A percentile compares a stretch with the other conserved stretches of the same genome.
phyloP scores from a whole-genome alignment of 139 green algal genomes.

The Coelastrella sp. region DNA sequence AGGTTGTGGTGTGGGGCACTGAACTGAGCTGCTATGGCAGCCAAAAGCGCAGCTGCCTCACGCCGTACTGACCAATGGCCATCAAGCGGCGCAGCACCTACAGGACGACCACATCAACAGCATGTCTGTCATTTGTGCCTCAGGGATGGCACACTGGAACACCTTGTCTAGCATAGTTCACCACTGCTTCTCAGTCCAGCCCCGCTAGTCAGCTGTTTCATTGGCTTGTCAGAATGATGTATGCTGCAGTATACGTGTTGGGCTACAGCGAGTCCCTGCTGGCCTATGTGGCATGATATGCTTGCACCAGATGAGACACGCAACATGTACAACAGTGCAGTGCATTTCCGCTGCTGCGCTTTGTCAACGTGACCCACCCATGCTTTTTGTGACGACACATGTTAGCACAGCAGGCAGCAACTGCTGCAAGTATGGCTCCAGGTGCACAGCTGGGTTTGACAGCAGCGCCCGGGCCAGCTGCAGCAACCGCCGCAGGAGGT shows the following conservation, averaged over 20 bases:
- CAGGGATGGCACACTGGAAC: no score
- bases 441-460: conserved; percentile 75
- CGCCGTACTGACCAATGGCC: conserved; percentile 74
- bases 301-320: no score
- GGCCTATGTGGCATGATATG: no score
- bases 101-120: not conserved
- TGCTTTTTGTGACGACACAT: conserved; percentile 75
- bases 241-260: no score
- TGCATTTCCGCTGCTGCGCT: not conserved
- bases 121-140: not conserved
- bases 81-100: not conserved
- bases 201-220: no score
- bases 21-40: conserved; percentile 60
- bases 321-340: no score
- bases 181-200: no score
- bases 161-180: no score
- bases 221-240: no score
- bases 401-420: conserved; percentile 88
- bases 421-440: conserved; percentile 89
- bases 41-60: conserved; percentile 64
- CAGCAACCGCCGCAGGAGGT: conserved; percentile 50
- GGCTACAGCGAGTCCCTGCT: no score
- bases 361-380: conserved; percentile 57
- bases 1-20: conserved; percentile 72
- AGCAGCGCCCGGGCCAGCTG: conserved; percentile 69